These are phyloP conservation scores for Pichia cactophila DNA, from an alignment of 1,139 yeast genomes.

Conservation along the genomic window DNA sequence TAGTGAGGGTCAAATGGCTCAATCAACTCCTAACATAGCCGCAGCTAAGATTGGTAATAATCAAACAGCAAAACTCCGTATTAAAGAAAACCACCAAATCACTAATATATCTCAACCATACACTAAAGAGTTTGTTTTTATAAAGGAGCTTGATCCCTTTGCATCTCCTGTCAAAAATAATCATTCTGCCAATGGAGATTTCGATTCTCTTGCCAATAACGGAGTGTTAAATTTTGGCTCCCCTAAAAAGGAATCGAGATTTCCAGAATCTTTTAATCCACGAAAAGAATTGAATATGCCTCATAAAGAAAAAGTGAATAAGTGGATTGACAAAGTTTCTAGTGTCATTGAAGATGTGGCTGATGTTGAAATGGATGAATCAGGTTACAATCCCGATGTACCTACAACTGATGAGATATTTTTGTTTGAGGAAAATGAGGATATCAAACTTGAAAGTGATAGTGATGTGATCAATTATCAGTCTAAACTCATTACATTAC, in stretches of 20 bases:
- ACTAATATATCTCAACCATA: background rate
- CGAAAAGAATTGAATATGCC: conserved; percentile 52
- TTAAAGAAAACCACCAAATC: conserved; percentile 2
- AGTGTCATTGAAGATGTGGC: conserved; percentile 25
- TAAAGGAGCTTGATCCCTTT: background rate
- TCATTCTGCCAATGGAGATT: background rate
- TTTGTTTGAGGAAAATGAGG: conserved; percentile 13
- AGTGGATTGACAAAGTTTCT: conserved; percentile 56
- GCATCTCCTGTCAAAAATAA: background rate
- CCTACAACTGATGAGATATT: conserved; percentile 18
- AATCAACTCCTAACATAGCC: background rate
- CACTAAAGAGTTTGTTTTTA: background rate
- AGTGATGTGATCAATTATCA: conserved; percentile 45
- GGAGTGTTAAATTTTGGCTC: background rate
- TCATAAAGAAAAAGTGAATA: conserved; percentile 50
- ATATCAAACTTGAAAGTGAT: conserved; percentile 23
- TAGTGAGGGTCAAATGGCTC: background rate
- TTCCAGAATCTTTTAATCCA: conserved; percentile 48
- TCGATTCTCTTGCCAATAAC: background rate
- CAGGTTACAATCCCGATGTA: conserved; percentile 42
- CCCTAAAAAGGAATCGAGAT: conserved; percentile 11
- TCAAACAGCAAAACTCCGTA: background rate
- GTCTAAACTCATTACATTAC: conserved; percentile 42
- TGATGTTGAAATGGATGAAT: conserved; percentile 28
- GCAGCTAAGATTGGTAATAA: background rate